Conservation (phyloP, 2,329 filamentous ascomycete species). For the Nannizzia gypsea region DNA sequence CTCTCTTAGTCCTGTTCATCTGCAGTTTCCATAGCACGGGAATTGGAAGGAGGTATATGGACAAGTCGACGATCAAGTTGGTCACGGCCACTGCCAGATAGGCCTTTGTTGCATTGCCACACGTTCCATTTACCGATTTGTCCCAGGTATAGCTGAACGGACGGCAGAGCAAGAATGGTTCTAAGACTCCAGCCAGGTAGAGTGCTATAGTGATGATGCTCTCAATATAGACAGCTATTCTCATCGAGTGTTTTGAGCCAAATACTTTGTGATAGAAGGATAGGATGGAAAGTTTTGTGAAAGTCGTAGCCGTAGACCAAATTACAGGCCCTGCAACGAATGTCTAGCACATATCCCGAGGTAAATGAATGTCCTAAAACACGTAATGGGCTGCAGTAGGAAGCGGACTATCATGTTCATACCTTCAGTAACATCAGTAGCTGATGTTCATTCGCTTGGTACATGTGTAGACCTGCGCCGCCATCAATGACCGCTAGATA, state of each 20-base stretch:
- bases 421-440: constrained; percentile 7
- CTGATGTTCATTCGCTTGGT: background rate
- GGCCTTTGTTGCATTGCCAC: background rate
- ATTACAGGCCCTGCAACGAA: constrained; percentile 31
- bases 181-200: background rate
- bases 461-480: background rate
- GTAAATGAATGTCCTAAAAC: background rate
- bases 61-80: constrained; percentile 1
- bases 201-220: constrained; percentile 3
- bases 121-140: background rate
- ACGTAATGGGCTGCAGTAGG: background rate
- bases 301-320: constrained; percentile 26
- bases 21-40: constrained; percentile 1
- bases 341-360: constrained; percentile 17
- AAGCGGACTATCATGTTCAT: background rate
- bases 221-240: constrained; percentile 22
- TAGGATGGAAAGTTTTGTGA: constrained; percentile 33
- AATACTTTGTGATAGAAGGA: constrained; percentile 35
- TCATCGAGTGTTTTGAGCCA: constrained; percentile 15
- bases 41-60: constrained; percentile 1
- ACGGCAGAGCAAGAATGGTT: constrained; percentile 1
- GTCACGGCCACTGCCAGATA: constrained; percentile 1
- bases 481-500: background rate
- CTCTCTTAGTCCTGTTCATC: background rate
- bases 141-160: constrained; percentile 2